Evolutionary conservation across 495 filamentous ascomycete species (phyloP).

Genomic region (Entonaema liquescens): DNA sequence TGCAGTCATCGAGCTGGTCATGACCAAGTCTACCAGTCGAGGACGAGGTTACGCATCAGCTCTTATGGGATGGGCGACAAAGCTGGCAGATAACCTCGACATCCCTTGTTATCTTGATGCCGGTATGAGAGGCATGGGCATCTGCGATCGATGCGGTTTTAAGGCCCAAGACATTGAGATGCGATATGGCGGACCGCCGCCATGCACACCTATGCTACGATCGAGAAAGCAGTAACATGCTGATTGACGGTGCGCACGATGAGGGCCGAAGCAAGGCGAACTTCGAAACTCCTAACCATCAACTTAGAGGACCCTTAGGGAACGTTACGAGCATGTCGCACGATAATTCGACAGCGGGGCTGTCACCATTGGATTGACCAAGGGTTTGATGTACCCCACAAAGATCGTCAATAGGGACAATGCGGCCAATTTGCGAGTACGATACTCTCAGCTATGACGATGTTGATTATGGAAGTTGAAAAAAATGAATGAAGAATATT

Average conservation of each 20-base stretch:
- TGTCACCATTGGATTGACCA: slow-evolving; percentile 4
- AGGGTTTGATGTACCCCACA: slow-evolving; percentile 34
- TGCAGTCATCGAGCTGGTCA: slow-evolving; percentile 41
- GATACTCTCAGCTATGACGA: background rate
- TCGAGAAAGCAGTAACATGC: slow-evolving; percentile 19
- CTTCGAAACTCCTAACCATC: background rate
- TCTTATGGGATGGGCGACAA: slow-evolving; percentile 40
- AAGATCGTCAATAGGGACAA: slow-evolving; percentile 23
- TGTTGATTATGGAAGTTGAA: background rate
- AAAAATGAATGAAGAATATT: background rate
- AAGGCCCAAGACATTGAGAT: slow-evolving; percentile 36
- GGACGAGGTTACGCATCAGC: slow-evolving; percentile 41
- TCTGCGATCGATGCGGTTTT: slow-evolving; percentile 42
- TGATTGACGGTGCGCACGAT: background rate
- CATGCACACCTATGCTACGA: slow-evolving; percentile 43
- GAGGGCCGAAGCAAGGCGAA: background rate
- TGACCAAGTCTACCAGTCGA: slow-evolving; percentile 38
- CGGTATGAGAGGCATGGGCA: slow-evolving; percentile 41
- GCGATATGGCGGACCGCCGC: slow-evolving; percentile 41
- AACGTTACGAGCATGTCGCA: background rate
- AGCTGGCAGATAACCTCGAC: slow-evolving; percentile 37
- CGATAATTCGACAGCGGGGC: background rate
- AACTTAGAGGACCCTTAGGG: background rate
- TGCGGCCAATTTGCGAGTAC: slow-evolving; percentile 1
- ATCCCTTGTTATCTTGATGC: slow-evolving; percentile 43